Evolutionary conservation across 805 yeast species (phyloP), one percentile per base, ranked within the genome.

Genomic region (Candida incommunis): DNA sequence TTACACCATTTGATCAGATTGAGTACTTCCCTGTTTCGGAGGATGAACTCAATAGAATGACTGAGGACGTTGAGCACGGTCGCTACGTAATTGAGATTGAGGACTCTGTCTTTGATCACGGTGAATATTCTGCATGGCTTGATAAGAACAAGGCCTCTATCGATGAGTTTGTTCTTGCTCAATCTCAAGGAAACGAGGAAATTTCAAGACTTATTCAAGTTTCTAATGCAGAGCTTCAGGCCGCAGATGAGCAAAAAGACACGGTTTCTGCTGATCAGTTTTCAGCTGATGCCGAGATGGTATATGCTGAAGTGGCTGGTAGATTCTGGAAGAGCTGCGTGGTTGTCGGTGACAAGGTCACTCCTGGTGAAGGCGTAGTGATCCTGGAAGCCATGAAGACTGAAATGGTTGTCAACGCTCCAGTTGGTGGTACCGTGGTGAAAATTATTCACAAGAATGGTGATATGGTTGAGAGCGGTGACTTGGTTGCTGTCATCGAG

Each of bases 331-430:
- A 92, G 64, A 76, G 94, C 1, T 66, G 87, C 52, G 94, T 82
- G 23, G 65, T 71, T 46, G 88, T 73, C 41, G 96, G 96, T 22
- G 92, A 83, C 54, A 64, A 51, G 3, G 94, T 90, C 23, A 65
- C 68, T 44, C 72, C 66, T 41, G 94, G 88, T 26, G 90, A 85
- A 54, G 86, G 86, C 3, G 69, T 90, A 49, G 74, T 90, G 52
- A 86, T 92, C 34, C 84, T 90, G 45, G 98, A 90, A 64, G 97
- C 98, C 45, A 90, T 90, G 98, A 90, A 90, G 71, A 92, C 97
- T 0, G 98, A 90, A 65, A 90, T 90, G 96, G 74, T 77, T 43
- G 94, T 90, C 27, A 69, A 64, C 45, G 77, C 96, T 20, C 72
- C 94, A 1, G 54, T 48, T 3, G 47, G 41, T 4, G 67, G 67